Base-by-base conservation (phyloP, 179 eudicot genomes). In the Amaranthus tricolor region DNA sequence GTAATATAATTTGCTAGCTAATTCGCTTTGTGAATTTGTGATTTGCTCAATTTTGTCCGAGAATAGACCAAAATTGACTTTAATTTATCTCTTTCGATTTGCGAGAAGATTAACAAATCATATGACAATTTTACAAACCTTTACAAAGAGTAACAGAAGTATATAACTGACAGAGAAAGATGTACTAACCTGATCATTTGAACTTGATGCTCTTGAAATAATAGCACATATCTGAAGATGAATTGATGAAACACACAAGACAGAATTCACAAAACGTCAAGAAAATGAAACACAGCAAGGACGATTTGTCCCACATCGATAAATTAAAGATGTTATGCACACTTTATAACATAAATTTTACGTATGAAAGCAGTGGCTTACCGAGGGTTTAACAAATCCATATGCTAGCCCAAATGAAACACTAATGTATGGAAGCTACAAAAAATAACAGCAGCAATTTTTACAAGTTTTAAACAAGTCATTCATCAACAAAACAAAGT, bases 391-490 rank as follows among this genome's bases (percentile, higher is more conserved):
- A 61, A 89, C 90, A 58, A 91, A 91, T 63, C 89, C 78, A 65
- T 85, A 88, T 76, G 91, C 80, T 19, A 91, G 87, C 57, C 97
- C 94, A 74, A 91, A 89, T 7, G 92, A 87, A 17, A 92, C 89
- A 77, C 92, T 87, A 56, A 91, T 74, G 76, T 88, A 89, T 5
- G 97, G 94, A 19, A 91, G 92, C 97, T 91, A 89, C 78, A 71
- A 52, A 71, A 31, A 31, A 31, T 31, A 31, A 63, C 31, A 54
- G 31, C 51, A 75, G 76, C 51, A 16, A 44, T 61, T 70, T 52
- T 9, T 9, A 79, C 5, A 9, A 24, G 16, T 58, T n/a, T 47
- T 50, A 12, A 54, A 53, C 54, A 65, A 44, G 54, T 47, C 5
- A 17, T 48, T 47, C 15, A 9, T 24, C 13, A 52, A 59, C 48